Evolutionary conservation across 2,329 filamentous ascomycete species (phyloP).

Genomic region (Didymella lethalis): DNA sequence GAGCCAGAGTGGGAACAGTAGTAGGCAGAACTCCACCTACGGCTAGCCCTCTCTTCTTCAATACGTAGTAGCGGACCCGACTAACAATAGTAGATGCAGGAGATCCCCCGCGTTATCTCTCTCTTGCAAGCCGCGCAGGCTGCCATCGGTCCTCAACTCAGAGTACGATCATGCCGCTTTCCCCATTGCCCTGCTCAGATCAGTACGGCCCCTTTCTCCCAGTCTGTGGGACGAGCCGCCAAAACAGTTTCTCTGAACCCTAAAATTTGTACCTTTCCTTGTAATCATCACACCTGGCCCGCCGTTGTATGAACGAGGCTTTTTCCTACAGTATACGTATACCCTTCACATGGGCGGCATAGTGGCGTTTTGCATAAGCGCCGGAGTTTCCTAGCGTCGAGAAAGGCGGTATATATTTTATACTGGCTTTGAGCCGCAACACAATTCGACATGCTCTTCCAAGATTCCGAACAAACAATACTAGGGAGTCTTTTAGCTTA

Average conservation of each 20-base stretch:
- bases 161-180: background rate
- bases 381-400: conserved; percentile 30
- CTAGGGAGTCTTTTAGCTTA: background rate
- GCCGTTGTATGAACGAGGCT: background rate
- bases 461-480: background rate
- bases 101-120: background rate
- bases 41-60: conserved; percentile 24
- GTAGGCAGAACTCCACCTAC: conserved; percentile 49
- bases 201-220: background rate
- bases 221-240: conserved; percentile 9
- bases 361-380: conserved; percentile 42
- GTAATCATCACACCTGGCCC: conserved; percentile 17
- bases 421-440: background rate
- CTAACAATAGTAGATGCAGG: background rate
- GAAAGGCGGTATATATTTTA: background rate
- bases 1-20: conserved; percentile 30
- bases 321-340: conserved; percentile 21
- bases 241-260: conserved; percentile 24
- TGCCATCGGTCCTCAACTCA: background rate
- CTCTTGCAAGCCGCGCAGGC: background rate
- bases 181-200: background rate
- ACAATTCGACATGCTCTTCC: background rate
- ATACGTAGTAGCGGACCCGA: background rate
- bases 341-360: conserved; percentile 18
- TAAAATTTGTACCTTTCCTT: conserved; percentile 20